These are phyloP conservation scores for Coemansia sp. DNA, from an alignment of 192 early-diverging fungal genomes.

Conservation along the genomic window DNA sequence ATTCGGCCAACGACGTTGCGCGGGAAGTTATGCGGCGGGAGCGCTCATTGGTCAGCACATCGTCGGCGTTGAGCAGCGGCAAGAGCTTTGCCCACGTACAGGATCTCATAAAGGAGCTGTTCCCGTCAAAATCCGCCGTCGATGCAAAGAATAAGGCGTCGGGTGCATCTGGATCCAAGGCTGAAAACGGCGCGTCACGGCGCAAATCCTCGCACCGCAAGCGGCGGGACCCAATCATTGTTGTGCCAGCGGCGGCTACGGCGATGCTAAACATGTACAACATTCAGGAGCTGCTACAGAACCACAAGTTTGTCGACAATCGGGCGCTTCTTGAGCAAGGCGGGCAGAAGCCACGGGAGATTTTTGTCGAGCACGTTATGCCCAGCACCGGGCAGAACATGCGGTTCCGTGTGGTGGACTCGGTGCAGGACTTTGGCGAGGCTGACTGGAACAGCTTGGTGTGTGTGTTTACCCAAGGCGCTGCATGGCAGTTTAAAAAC, in stretches of 20 bases:
- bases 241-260: constrained; percentile 85
- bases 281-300: constrained; percentile 78
- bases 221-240: constrained; percentile 74
- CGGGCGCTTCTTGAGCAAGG: constrained; percentile 63
- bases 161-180: constrained; percentile 23
- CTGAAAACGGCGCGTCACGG: background rate
- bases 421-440: constrained; percentile 65
- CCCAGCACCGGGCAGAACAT: constrained; percentile 48
- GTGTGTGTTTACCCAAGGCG: constrained; percentile 88
- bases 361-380: constrained; percentile 62
- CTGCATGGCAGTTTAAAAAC: constrained; percentile 91
- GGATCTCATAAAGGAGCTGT: constrained; percentile 40
- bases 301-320: constrained; percentile 69
- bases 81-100: constrained; percentile 48
- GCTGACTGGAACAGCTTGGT: constrained; percentile 88
- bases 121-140: constrained; percentile 26
- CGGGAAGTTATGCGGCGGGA: constrained; percentile 39
- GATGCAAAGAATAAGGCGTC: constrained; percentile 2
- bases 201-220: constrained; percentile 29
- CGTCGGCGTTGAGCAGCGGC: constrained; percentile 37
- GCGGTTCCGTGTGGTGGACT: constrained; percentile 81
- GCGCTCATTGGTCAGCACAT: constrained; percentile 32
- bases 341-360: constrained; percentile 63
- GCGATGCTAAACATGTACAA: constrained; percentile 87
- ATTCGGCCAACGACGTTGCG: constrained; percentile 23